These are phyloP conservation scores for Xylariaceae sp. DNA, from an alignment of 2,329 filamentous ascomycete genomes.

Conservation along the genomic window DNA sequence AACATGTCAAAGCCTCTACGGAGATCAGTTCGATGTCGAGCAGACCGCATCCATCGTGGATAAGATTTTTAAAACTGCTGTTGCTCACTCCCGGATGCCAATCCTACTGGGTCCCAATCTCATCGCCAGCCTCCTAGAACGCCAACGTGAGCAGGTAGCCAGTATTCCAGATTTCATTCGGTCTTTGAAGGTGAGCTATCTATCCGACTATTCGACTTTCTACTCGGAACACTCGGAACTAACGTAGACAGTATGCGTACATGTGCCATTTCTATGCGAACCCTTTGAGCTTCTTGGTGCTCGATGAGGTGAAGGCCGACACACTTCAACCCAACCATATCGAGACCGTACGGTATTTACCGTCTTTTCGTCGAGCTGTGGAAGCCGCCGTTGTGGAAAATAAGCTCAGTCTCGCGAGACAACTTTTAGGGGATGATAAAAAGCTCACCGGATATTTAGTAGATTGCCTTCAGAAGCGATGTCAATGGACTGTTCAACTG, in stretches of 20 bases:
- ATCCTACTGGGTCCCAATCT: conserved; percentile 61
- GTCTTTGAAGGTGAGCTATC: conserved; percentile 54
- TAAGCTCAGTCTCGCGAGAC: conserved; percentile 40
- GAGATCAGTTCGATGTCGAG: conserved; percentile 70
- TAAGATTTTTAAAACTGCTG: conserved; percentile 60
- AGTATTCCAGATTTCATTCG: conserved; percentile 68
- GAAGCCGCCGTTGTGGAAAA: conserved; percentile 43
- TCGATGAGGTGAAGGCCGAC: conserved; percentile 28
- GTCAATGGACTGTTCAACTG: conserved; percentile 38
- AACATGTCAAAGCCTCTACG: conserved; percentile 61
- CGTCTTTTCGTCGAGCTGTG: conserved; percentile 59
- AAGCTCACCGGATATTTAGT: conserved; percentile 40
- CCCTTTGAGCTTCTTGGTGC: conserved; percentile 60
- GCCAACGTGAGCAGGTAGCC: conserved; percentile 71
- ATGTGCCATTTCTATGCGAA: conserved; percentile 86
- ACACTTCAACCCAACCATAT: conserved; percentile 55
- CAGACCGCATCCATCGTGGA: conserved; percentile 67
- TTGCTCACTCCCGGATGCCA: conserved; percentile 51
- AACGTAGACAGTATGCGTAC: conserved; percentile 60
- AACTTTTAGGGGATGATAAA: conserved; percentile 55
- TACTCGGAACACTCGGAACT: neutral
- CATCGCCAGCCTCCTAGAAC: conserved; percentile 58
- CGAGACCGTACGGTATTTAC: conserved; percentile 60
- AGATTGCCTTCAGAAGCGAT: conserved; percentile 35
- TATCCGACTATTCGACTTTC: neutral